Percentiles rank a stretch among this genome's conserved stretches.
These are phyloP conservation scores for Eucalyptus grandis DNA, from an alignment of 345 rosid genomes.

Conservation along the genomic window DNA sequence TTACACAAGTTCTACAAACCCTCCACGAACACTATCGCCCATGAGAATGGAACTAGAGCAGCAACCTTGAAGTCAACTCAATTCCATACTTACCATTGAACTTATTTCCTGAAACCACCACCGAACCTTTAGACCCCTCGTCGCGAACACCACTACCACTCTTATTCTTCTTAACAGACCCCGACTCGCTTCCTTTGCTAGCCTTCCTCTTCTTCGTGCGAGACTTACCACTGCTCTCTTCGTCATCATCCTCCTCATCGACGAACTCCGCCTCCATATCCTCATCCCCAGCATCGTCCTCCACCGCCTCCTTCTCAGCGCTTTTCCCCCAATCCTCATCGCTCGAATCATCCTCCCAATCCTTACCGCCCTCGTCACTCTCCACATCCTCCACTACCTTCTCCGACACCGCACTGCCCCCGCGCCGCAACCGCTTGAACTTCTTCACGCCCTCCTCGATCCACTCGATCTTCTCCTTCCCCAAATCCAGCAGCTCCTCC, in stretches of 20 bases:
- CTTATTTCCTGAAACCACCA: constrained; percentile 23
- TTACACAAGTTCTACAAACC: neutral
- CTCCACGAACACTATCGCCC: neutral
- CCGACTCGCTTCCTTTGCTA: constrained; percentile 10
- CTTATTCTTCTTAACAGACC: constrained; percentile 38
- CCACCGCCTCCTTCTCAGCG: constrained; percentile 25
- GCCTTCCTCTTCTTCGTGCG: constrained; percentile 34
- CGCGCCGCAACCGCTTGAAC: constrained; percentile 60
- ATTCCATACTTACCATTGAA: constrained; percentile 22
- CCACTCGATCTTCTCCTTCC: constrained; percentile 88
- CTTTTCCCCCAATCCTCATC: constrained; percentile 80
- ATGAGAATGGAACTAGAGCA: neutral
- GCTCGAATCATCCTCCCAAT: constrained; percentile 39
- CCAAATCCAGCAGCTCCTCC: constrained; percentile 80
- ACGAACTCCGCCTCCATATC: constrained; percentile 39
- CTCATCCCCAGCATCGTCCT: constrained; percentile 34
- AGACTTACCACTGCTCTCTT: neutral
- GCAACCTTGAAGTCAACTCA: neutral
- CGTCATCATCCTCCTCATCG: constrained; percentile 38
- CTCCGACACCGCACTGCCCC: constrained; percentile 37
- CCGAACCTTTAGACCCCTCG: constrained; percentile 11
- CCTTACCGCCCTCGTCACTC: neutral
- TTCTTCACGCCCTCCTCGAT: constrained; percentile 15
- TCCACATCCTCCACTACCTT: constrained; percentile 20
- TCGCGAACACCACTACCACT: neutral